Percentiles rank a stretch among this genome's conserved stretches.
These are phyloP conservation scores for Heterobasidion irregulare DNA, from an alignment of 1,284 basidiomycete species.

Conservation along the genomic window DNA sequence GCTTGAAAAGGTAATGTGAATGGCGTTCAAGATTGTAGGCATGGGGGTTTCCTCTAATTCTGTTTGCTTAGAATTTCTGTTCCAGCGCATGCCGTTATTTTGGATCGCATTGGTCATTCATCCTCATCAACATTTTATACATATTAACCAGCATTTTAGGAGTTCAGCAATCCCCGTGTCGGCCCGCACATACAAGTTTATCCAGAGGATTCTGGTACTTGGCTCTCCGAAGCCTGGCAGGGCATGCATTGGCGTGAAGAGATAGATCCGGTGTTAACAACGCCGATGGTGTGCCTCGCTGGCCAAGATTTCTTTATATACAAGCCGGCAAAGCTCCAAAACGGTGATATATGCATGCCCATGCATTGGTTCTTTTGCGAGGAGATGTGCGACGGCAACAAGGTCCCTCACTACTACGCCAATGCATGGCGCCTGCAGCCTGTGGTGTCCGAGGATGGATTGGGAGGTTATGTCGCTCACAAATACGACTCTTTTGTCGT, in stretches of 20 bases:
- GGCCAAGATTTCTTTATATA: conserved; percentile 1
- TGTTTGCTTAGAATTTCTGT: no score
- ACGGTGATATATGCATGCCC: neutral
- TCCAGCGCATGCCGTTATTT: no score
- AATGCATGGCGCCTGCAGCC: neutral
- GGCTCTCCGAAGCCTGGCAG: neutral
- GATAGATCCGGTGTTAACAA: neutral
- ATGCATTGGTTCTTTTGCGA: neutral
- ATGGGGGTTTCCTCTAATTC: no score
- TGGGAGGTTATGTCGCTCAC: neutral
- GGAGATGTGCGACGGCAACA: neutral
- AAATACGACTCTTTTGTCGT: neutral
- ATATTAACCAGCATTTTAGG: no score
- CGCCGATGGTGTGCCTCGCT: neutral
- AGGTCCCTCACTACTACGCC: neutral
- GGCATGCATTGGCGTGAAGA: neutral
- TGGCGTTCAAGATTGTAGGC: no score
- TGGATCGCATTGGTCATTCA: no score
- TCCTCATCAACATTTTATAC: no score
- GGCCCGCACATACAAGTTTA: neutral
- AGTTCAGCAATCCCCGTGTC: conserved; percentile 1
- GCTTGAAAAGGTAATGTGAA: no score
- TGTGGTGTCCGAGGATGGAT: neutral
- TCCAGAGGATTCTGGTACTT: neutral
- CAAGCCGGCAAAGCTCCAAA: neutral